Evolutionary conservation across 1,284 basidiomycete genomes (phyloP).

Genomic region (Nidula niveotomentosa): DNA sequence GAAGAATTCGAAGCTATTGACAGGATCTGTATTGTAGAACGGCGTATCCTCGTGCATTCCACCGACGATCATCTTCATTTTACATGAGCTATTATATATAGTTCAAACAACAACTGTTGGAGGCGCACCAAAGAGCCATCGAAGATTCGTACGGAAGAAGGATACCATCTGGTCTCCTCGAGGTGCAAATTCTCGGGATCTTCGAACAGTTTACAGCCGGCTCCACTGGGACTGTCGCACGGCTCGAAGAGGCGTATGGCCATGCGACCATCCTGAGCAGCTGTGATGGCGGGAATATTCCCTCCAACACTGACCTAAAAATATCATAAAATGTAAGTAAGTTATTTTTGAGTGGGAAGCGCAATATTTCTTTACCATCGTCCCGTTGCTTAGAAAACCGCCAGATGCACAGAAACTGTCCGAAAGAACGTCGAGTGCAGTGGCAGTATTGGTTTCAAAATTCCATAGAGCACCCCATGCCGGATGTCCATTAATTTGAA

Average conservation of each 20-base stretch:
- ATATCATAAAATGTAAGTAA: neutral
- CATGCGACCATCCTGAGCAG: constrained; percentile 27
- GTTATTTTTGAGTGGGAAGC: neutral
- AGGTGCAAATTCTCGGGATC: constrained; percentile 36
- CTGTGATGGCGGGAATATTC: constrained; percentile 24
- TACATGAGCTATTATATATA: neutral
- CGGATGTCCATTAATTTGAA: constrained; percentile 38
- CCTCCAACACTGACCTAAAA: constrained; percentile 41
- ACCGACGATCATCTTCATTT: constrained; percentile 36
- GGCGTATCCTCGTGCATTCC: constrained; percentile 33
- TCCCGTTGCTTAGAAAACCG: constrained; percentile 46
- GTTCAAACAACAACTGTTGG: neutral
- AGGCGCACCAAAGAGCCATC: constrained; percentile 32
- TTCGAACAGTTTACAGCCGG: constrained; percentile 38
- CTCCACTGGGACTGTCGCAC: constrained; percentile 32
- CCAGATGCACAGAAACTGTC: constrained; percentile 56
- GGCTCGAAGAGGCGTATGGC: constrained; percentile 40
- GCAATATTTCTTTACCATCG: constrained; percentile 31
- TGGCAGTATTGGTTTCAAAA: constrained; percentile 37
- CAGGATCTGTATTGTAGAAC: constrained; percentile 40
- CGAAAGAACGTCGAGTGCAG: constrained; percentile 40
- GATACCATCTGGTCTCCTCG: constrained; percentile 42
- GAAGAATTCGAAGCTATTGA: constrained; percentile 54
- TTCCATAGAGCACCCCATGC: constrained; percentile 49
- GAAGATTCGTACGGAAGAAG: constrained; percentile 38